Conservation (phyloP, 108 stramenopile genomes). For the Parmales sp. region DNA sequence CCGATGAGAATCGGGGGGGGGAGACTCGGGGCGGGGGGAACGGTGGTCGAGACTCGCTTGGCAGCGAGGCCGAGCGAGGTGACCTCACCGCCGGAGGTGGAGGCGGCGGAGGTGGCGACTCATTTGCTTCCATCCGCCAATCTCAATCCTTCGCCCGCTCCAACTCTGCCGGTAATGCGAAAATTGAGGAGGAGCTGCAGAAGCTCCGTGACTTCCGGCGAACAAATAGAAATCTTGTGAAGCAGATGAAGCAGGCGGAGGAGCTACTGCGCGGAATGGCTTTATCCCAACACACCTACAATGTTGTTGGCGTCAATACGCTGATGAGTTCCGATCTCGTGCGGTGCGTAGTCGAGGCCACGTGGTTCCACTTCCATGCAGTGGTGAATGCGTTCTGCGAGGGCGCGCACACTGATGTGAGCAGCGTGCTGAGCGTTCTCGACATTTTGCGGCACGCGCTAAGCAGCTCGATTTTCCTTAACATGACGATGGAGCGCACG, state of each 20-base stretch:
- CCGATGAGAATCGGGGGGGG: background rate
- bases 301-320: conserved; percentile 31
- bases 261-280: conserved; percentile 61
- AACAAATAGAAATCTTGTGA: no score
- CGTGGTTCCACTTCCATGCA: conserved; percentile 66
- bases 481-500: conserved; percentile 53
- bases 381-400: conserved; percentile 55
- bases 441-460: conserved; percentile 67
- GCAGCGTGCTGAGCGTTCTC: conserved; percentile 49
- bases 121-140: background rate
- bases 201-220: no score
- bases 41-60: no score
- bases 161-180: conserved; percentile 22
- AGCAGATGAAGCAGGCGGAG: conserved; percentile 53
- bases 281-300: conserved; percentile 41
- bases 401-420: conserved; percentile 51
- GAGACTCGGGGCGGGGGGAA: background rate
- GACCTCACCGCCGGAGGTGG: no score
- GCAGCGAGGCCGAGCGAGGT: no score
- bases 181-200: conserved; percentile 51
- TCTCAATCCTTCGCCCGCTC: background rate
- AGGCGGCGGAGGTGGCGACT: background rate
- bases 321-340: conserved; percentile 33
- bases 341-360: conserved; percentile 37
- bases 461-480: conserved; percentile 61